These are phyloP conservation scores for Blastocystis sp. DNA, from an alignment of 352 stramenopile genomes.

Conservation along the genomic window DNA sequence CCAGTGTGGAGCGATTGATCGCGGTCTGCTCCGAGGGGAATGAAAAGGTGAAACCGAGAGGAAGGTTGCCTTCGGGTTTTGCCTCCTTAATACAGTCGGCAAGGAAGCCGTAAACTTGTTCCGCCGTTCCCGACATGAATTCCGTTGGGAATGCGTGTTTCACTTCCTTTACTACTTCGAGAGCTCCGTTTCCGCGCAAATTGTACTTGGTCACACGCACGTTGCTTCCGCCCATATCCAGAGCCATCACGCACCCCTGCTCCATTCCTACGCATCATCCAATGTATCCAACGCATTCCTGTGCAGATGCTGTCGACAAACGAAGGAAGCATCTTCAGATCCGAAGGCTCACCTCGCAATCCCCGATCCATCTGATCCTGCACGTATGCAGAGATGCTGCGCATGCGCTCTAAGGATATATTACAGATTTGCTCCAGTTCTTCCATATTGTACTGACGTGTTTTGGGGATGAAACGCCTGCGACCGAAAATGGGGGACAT, in stretches of 20 bases:
- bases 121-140: constrained; percentile 37
- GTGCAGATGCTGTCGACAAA: constrained; percentile 11
- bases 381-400: constrained; percentile 23
- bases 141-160: constrained; percentile 5
- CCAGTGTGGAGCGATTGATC: constrained; percentile 59
- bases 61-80: neutral
- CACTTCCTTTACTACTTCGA: constrained; percentile 43
- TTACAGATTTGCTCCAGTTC: neutral
- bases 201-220: neutral
- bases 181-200: constrained; percentile 10
- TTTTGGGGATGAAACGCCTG: no score
- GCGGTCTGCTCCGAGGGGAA: constrained; percentile 60
- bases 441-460: neutral
- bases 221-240: constrained; percentile 48
- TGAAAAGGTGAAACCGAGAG: constrained; percentile 62
- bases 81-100: constrained; percentile 4
- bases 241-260: neutral
- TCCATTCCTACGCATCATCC: constrained; percentile 8
- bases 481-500: no score
- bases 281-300: neutral
- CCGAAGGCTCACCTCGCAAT: constrained; percentile 6
- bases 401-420: constrained; percentile 8
- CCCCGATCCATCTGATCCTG: constrained; percentile 35
- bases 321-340: constrained; percentile 50
- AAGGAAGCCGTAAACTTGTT: constrained; percentile 20